Base-by-base conservation (phyloP, 768 basidiomycete genomes). In the Tulasnella sp. region DNA sequence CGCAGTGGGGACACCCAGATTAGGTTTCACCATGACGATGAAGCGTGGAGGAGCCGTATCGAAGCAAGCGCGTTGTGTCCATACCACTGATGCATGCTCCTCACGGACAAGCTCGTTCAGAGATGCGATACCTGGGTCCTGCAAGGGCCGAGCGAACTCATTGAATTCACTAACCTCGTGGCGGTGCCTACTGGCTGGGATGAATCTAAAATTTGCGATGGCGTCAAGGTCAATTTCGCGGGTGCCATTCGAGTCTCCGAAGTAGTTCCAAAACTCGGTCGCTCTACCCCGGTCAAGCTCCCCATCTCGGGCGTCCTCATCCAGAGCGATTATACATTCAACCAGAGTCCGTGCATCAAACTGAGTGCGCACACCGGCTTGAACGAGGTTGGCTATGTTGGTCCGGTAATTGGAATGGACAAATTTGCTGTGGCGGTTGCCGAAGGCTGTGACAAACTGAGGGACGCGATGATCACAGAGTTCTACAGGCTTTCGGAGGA, bases 51-150 rank as follows among this genome's bases (percentile, higher is more conserved):
- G 51, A 38, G 11, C 8, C n/a, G 7, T 3, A 1, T 4, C 23
- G 21, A 52, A 52, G 9, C 30, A 23, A 9, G 51, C 51, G 5
- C 51, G 51, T 30, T 52, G 51, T 9, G 51, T 52, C 51, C 51
- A 52, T 9, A 23, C 51, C 17, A 52, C 17, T 3, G 27, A 7
- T 34, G 15, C 51, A 19, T 38, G 30, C 30, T 52, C 51, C 23
- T 24, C 21, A 2, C 10, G 9, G n/a, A 29, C 30, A 17, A 52
- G 27, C 26, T 52, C 27, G n/a, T 52, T 38, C 1, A 52, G 51
- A 2, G 51, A 52, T 10, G 38, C 30, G 13, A 53, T 41, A 13
- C 23, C 32, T 23, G 27, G 52, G 19, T 38, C 34, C 15, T 5
- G 34, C 15, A 53, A 19, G 1, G 10, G 1, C 3, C 29, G 32